Conservation (phyloP, 257 asterid species). For the Ajuga chamaepitys region DNA sequence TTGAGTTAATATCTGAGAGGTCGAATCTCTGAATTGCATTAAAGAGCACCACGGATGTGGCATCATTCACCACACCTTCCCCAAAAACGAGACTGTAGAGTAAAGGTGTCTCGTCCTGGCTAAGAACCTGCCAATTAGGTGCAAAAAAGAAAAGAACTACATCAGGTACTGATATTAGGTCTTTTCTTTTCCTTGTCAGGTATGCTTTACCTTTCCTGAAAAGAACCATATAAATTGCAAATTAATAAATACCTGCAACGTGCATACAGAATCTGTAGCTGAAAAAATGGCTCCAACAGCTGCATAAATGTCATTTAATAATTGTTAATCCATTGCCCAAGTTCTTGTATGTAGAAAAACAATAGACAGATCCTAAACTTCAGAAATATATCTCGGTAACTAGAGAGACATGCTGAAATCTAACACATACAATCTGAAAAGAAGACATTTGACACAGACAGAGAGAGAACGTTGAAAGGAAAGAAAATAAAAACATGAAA, state of each 20-base stretch:
- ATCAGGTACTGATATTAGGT: neutral
- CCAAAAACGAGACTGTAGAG: constrained; percentile 75
- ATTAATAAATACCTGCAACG: constrained; percentile 48
- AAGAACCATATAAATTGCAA: neutral
- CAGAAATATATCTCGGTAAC: neutral
- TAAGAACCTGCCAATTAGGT: constrained; percentile 49
- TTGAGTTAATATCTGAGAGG: constrained; percentile 33
- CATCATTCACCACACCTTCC: constrained; percentile 87
- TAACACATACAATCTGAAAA: neutral
- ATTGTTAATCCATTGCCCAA: neutral
- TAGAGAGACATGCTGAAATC: neutral
- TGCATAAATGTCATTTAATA: constrained; percentile 15
- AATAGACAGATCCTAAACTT: neutral
- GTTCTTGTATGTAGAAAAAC: neutral
- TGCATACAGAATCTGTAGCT: constrained; percentile 87
- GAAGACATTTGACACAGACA: neutral
- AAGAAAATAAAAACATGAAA: neutral
- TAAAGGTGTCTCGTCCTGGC: constrained; percentile 68
- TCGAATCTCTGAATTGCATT: constrained; percentile 72
- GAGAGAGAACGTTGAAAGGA: no score
- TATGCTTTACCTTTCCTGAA: neutral
- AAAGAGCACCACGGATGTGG: constrained; percentile 72
- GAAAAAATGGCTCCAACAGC: constrained; percentile 84
- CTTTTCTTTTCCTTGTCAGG: neutral
- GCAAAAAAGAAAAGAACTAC: neutral